phyloP scores from a whole-genome alignment of 768 basidiomycete species.

The Suillus subalutaceus region DNA sequence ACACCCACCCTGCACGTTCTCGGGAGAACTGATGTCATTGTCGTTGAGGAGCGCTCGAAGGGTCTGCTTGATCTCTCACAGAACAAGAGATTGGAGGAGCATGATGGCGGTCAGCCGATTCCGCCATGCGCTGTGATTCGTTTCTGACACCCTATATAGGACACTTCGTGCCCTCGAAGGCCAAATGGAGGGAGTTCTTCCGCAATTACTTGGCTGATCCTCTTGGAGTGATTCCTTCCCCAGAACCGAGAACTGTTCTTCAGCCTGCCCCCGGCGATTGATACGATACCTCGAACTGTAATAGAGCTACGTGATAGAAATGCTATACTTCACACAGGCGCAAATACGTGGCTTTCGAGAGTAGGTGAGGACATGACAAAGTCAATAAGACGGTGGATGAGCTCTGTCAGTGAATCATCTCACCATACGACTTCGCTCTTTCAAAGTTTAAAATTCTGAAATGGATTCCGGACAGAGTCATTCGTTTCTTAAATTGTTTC shows the following conservation, averaged over 20 bases:
- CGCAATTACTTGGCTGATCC: constrained; percentile 65
- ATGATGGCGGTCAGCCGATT: constrained; percentile 71
- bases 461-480: neutral
- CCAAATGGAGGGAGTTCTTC: constrained; percentile 76
- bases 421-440: neutral
- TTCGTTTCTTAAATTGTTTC: neutral
- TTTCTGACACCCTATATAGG: constrained; percentile 43
- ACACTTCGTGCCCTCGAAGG: constrained; percentile 83
- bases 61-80: constrained; percentile 55
- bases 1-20: constrained; percentile 82
- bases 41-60: constrained; percentile 68
- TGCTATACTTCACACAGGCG: neutral
- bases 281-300: neutral
- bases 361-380: neutral
- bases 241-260: constrained; percentile 35
- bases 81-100: constrained; percentile 68
- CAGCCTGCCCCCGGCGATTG: constrained; percentile 22
- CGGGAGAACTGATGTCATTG: constrained; percentile 77
- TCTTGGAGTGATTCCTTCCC: constrained; percentile 47
- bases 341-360: neutral
- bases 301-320: neutral
- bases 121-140: neutral
- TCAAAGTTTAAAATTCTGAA: neutral
- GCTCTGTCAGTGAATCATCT: neutral
- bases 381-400: neutral